phyloP scores from a whole-genome alignment of 2,329 filamentous ascomycete species.

The Sarocladiaceae sp. region DNA sequence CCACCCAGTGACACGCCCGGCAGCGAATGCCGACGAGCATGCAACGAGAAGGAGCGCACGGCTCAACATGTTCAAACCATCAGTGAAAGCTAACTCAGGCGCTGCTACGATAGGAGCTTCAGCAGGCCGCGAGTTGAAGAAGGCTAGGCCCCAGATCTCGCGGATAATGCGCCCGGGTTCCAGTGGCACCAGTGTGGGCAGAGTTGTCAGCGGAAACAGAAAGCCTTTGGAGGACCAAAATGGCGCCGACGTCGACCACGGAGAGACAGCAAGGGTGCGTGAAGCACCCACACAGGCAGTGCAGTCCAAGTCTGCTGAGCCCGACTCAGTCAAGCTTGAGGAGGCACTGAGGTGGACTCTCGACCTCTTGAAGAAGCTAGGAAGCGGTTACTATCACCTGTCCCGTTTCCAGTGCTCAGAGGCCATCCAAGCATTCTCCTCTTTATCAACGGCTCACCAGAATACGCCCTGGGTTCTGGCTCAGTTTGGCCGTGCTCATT shows the following conservation, averaged over 20 bases:
- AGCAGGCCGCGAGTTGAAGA: slow-evolving; percentile 70
- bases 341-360: slow-evolving; percentile 75
- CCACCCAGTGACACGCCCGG: slow-evolving; percentile 55
- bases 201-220: slow-evolving; percentile 86
- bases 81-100: slow-evolving; percentile 59
- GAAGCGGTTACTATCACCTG: slow-evolving; percentile 72
- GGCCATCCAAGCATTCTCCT: slow-evolving; percentile 68
- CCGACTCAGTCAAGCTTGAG: slow-evolving; percentile 61
- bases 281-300: slow-evolving; percentile 34
- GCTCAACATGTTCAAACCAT: slow-evolving; percentile 65
- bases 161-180: slow-evolving; percentile 62
- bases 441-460: slow-evolving; percentile 68
- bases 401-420: slow-evolving; percentile 76
- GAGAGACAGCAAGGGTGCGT: slow-evolving; percentile 49
- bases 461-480: slow-evolving; percentile 93
- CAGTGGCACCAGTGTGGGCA: slow-evolving; percentile 68
- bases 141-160: slow-evolving; percentile 70
- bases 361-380: slow-evolving; percentile 78
- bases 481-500: slow-evolving; percentile 85
- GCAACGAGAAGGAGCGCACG: slow-evolving; percentile 64
- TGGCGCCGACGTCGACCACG: slow-evolving; percentile 62
- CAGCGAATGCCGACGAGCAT: slow-evolving; percentile 52
- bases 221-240: slow-evolving; percentile 66
- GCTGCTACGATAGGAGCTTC: slow-evolving; percentile 53
- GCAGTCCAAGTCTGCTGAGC: slow-evolving; percentile 36